Conservation (phyloP, 2,329 filamentous ascomycete genomes). For the Boeremia lycopersici region DNA sequence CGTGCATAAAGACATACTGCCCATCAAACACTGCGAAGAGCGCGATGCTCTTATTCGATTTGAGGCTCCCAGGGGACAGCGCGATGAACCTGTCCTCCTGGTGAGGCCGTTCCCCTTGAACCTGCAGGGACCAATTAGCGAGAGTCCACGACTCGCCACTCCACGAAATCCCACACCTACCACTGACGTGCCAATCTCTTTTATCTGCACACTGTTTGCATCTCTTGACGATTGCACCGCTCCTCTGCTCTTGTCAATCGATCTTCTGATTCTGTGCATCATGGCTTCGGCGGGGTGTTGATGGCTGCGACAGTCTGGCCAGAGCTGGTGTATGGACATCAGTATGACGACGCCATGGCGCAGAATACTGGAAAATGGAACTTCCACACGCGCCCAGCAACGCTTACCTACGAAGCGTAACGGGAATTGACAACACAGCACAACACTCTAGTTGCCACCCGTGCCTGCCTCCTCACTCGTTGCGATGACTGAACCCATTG, state of each 20-base stretch:
- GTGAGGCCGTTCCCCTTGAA: slow-evolving; percentile 27
- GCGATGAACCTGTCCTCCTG: slow-evolving; percentile 33
- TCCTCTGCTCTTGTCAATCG: slow-evolving; percentile 9
- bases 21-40: slow-evolving; percentile 34
- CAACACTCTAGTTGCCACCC: neutral
- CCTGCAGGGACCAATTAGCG: slow-evolving; percentile 28
- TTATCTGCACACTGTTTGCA: neutral
- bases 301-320: neutral
- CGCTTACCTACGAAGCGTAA: neutral
- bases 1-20: slow-evolving; percentile 22
- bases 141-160: slow-evolving; percentile 7
- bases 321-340: slow-evolving; percentile 4
- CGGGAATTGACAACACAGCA: neutral
- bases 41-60: slow-evolving; percentile 30
- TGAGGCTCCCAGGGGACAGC: slow-evolving; percentile 23
- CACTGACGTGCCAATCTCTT: slow-evolving; percentile 7
- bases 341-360: slow-evolving; percentile 30
- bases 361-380: slow-evolving; percentile 4
- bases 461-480: neutral
- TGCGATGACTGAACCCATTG: neutral
- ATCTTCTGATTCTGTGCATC: slow-evolving; percentile 14
- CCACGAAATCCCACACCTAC: slow-evolving; percentile 10
- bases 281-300: slow-evolving; percentile 18
- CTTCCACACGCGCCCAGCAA: neutral
- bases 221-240: neutral